A percentile compares a stretch with the other conserved stretches of the same genome.
These are phyloP conservation scores for Candida ficus DNA, from an alignment of 805 yeast genomes.

Conservation along the genomic window DNA sequence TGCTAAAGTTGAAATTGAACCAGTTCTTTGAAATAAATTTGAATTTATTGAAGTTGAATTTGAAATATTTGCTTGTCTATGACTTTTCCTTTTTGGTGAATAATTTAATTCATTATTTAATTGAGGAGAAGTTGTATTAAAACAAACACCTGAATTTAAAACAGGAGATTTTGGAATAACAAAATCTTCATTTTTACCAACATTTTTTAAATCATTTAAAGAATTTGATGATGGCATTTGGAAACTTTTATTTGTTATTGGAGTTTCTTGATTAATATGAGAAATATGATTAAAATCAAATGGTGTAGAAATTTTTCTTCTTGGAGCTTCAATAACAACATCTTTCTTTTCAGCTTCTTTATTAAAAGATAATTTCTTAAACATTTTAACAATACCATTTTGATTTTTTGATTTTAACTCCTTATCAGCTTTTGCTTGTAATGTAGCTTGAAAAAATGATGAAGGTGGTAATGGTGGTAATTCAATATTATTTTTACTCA, in stretches of 20 bases:
- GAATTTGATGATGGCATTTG: conserved; percentile 9
- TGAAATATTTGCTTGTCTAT: conserved; percentile 8
- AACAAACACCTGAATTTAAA: conserved; percentile 12
- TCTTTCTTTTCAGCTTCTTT: conserved; percentile 9
- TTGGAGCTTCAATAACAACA: conserved; percentile 6
- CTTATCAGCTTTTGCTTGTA: conserved; percentile 6
- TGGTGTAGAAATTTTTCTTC: conserved; percentile 32
- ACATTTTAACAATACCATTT: conserved; percentile 27
- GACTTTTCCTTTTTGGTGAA: conserved; percentile 4
- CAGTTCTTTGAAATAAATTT: conserved; percentile 16
- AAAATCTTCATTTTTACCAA: background rate
- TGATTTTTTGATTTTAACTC: conserved; percentile 10
- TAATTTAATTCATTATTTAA: background rate
- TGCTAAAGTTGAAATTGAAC: conserved; percentile 22
- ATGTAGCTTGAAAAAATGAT: conserved; percentile 14
- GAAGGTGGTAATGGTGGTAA: conserved; percentile 32
- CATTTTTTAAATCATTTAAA: background rate
- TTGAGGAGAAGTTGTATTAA: conserved; percentile 19
- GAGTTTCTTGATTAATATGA: conserved; percentile 29
- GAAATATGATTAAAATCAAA: conserved; percentile 36
- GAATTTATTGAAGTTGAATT: conserved; percentile 16
- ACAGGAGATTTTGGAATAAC: background rate
- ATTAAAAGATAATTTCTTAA: conserved; percentile 26
- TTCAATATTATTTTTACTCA: conserved; percentile 30
- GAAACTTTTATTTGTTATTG: conserved; percentile 14